phyloP scores from a whole-genome alignment of 1,139 yeast species.

The Suhomyces taliae region DNA sequence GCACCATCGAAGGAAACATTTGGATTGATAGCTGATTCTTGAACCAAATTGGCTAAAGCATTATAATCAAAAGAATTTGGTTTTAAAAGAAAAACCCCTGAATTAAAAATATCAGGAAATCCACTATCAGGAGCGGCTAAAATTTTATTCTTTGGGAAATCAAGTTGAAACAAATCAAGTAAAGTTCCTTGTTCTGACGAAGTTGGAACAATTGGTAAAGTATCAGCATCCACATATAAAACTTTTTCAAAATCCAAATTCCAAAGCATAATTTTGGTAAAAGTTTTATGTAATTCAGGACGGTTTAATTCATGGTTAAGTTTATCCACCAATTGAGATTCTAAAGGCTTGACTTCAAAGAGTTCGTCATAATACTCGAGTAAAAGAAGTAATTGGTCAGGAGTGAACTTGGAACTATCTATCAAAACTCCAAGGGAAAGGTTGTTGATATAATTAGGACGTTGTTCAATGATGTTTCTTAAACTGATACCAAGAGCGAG shows the following conservation, averaged over 20 bases:
- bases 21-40: slow-evolving; percentile 15
- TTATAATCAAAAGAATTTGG: slow-evolving; percentile 54
- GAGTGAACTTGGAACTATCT: slow-evolving; percentile 30
- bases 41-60: slow-evolving; percentile 41
- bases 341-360: slow-evolving; percentile 30
- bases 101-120: slow-evolving; percentile 94
- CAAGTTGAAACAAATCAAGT: slow-evolving; percentile 30
- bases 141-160: slow-evolving; percentile 40
- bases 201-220: slow-evolving; percentile 55
- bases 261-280: slow-evolving; percentile 78
- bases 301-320: slow-evolving; percentile 51
- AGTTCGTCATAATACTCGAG: slow-evolving; percentile 31
- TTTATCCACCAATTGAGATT: slow-evolving; percentile 26
- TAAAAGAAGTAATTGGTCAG: slow-evolving; percentile 30
- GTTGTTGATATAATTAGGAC: slow-evolving; percentile 1
- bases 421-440: slow-evolving; percentile 33
- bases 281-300: slow-evolving; percentile 71
- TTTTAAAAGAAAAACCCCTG: slow-evolving; percentile 73
- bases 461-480: slow-evolving; percentile 15
- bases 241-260: slow-evolving; percentile 56
- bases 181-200: slow-evolving; percentile 29
- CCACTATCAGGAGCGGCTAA: slow-evolving; percentile 91
- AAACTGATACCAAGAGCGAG: slow-evolving; percentile 55
- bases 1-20: slow-evolving; percentile 80
- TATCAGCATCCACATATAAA: slow-evolving; percentile 81